Base-by-base conservation (phyloP, 208 protist species). In the Trypanosoma avium region DNA sequence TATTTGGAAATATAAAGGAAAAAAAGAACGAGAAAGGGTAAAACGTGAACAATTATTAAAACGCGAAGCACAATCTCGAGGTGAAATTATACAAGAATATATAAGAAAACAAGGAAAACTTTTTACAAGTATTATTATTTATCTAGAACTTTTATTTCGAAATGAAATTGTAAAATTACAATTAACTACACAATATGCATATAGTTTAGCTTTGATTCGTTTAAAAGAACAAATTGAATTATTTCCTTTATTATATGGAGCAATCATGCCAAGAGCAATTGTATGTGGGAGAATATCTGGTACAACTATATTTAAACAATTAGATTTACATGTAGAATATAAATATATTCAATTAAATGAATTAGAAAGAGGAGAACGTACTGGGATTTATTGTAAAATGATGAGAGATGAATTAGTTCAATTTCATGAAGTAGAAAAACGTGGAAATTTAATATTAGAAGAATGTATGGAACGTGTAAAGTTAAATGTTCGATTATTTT, bases 231-330 rank as follows among this genome's bases (percentile, higher is more conserved):
- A 71, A 15, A 67, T 75, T 1, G 81, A 79, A 46, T 35, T 75
- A n/a, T 88, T 86, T 56, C 43, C 66, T 0, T 42, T 84, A n/a
- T 47, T 84, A 17, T 93, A 70, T 68, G 86, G 86, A 5, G 40
- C 58, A 15, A 43, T 48, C 8, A 93, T 93, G 86, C 54, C 71
- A 22, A 60, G 61, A 12, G 52, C 69, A 9, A 35, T 73, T 5
- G 71, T 76, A 9, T 87, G 79, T 35, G 85, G 72, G 1, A 70
- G 76, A 19, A 50, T 87, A 27, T 40, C 57, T 13, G 73, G 75
- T 32, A 36, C 40, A 22, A 92, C 77, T 7, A 26, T 78, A 2
- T 92, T 88, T 54, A 55, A 60, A 49, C 64, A 68, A 46, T 60
- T 87, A 22, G 67, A 57, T n/a, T 30, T 82, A 7, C 21, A 30